Evolutionary conservation across 2,329 filamentous ascomycete genomes (phyloP), one percentile per base, ranked within the genome.

Genomic region (Geosmithia morbida): DNA sequence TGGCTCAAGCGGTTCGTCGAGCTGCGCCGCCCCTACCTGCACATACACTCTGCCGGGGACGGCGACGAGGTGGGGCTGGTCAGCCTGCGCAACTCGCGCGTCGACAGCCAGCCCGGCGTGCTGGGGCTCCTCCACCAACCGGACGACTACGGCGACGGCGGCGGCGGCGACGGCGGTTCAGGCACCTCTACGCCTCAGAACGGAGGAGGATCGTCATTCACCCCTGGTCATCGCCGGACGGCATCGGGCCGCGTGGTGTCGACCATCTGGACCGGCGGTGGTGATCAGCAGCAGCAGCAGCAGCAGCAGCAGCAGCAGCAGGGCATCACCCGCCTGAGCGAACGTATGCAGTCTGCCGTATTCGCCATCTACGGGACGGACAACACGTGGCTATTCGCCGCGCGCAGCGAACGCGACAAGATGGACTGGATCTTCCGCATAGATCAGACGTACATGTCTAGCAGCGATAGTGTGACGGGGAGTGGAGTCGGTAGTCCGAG

Each of bases 341-440:
- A 77, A 57, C 63, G 78, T 63, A 67, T 74, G 62, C 75, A 78
- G 56, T 74, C 79, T 3, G 83, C 85, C 53, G 85, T 97, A 41
- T 98, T 95, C 72, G 92, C 92, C 13, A 79, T 98, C 46, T 98
- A 97, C 60, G 90, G 87, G 41, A 86, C 84, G 50, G 85, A 92
- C 62, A 96, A 96, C 64, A 95, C 89, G 30, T 98, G 89, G 77
- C 72, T 98, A 41, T 97, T 98, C 63, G 87, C 88, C 14, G 86
- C 88, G 20, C 75, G 88, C 49, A 90, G 81, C 56, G 90, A 96
- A 67, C 76, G 82, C 45, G 89, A 96, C 63, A 95, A 96, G 71
- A 83, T 89, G 55, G 92, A 97, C 62, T 98, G 92, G 92, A 95
- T 98, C 55, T 77, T 94, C 63, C 83, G 85, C 58, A 87, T 98